Conservation (phyloP, 176 grass and related monocot genomes). For the Carex parvula region DNA sequence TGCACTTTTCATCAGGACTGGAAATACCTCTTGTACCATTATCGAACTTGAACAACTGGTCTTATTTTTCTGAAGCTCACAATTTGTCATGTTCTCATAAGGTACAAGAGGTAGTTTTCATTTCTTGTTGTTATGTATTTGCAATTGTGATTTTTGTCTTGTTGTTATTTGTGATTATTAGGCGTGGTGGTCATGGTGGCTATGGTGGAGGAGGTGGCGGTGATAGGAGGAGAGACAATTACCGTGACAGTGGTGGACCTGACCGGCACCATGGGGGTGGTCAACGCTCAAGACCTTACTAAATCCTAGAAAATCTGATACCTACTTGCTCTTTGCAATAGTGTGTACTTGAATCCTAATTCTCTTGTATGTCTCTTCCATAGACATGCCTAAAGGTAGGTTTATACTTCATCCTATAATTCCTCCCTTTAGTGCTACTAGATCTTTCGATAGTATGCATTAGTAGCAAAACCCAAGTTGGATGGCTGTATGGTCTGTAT, state of each 20-base stretch:
- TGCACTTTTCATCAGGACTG: too few species aligned
- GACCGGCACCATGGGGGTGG: conserved; percentile 82
- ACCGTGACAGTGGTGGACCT: conserved; percentile 80
- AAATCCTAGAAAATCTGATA: conserved; percentile 43
- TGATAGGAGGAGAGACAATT: conserved; percentile 76
- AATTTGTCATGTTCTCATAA: not conserved
- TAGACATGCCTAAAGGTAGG: conserved; percentile 33
- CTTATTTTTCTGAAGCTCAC: conserved; percentile 2
- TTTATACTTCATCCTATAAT: conserved; percentile 31
- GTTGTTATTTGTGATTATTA: conserved; percentile 1
- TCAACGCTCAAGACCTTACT: conserved; percentile 78
- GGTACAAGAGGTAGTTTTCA: not conserved
- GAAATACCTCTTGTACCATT: not conserved
- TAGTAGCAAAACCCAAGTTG: not conserved
- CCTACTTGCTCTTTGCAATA: conserved; percentile 53
- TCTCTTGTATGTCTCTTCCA: conserved; percentile 43
- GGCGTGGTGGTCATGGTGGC: conserved; percentile 54
- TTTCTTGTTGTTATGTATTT: not conserved
- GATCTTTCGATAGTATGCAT: not conserved
- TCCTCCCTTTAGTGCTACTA: conserved; percentile 26
- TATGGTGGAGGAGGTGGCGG: conserved; percentile 67
- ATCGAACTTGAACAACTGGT: not conserved
- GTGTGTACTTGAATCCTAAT: conserved; percentile 76
- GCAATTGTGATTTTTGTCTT: conserved; percentile 1
- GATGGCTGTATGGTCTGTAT: conserved; percentile 16